phyloP scores from a whole-genome alignment of 805 yeast species.

The Candida railenensis region DNA sequence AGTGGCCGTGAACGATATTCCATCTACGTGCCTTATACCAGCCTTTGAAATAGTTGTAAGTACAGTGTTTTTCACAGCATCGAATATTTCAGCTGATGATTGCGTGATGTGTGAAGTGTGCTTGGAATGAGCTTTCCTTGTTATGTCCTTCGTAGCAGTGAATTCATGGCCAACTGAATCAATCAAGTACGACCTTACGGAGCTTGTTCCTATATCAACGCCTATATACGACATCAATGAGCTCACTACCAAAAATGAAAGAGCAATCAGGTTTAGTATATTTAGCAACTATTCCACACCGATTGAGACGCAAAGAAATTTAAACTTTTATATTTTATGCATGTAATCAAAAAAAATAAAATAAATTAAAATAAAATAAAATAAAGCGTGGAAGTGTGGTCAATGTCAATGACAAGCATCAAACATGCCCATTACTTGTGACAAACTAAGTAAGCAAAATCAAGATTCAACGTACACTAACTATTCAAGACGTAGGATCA shows the following conservation, averaged over 20 bases:
- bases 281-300: background rate
- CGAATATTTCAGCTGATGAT: constrained; percentile 37
- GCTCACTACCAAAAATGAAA: background rate
- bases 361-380: background rate
- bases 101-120: constrained; percentile 35
- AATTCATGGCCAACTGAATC: constrained; percentile 14
- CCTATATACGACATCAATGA: constrained; percentile 27
- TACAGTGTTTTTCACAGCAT: constrained; percentile 17
- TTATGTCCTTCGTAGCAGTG: constrained; percentile 15
- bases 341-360: background rate
- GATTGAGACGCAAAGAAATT: background rate
- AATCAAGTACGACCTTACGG: constrained; percentile 41
- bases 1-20: constrained; percentile 52
- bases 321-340: background rate
- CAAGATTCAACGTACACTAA: no score
- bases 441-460: no score
- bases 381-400: background rate
- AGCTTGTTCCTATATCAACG: constrained; percentile 52
- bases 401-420: no score
- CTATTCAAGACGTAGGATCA: no score
- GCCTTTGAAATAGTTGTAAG: background rate
- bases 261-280: background rate
- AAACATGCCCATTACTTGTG: no score
- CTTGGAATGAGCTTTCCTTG: constrained; percentile 16
- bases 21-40: constrained; percentile 9